These are phyloP conservation scores for Solanum habrochaites DNA, from an alignment of 257 asterid genomes.

Conservation along the genomic window DNA sequence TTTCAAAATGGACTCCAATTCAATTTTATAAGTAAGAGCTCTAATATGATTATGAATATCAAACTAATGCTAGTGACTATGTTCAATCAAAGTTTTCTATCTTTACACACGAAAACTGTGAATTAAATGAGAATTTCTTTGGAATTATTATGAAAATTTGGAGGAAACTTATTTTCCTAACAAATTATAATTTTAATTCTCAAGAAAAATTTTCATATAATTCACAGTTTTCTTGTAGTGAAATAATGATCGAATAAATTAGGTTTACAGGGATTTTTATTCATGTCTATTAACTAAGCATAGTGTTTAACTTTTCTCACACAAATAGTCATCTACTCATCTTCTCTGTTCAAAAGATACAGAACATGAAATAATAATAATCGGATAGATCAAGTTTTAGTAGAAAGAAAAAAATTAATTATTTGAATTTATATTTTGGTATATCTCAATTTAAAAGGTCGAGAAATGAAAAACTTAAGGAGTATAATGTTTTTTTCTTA, in stretches of 20 bases:
- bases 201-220: no score
- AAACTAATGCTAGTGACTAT: not conserved
- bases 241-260: not conserved
- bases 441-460: not conserved
- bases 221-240: fast-evolving
- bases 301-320: not conserved
- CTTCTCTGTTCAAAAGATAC: no score
- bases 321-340: not conserved
- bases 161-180: no score
- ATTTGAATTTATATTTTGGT: not conserved
- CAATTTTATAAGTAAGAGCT: no score
- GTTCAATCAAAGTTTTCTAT: not conserved
- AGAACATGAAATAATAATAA: no score
- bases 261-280: not conserved
- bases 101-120: not conserved
- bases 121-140: no score
- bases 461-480: not conserved
- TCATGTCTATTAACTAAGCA: no score
- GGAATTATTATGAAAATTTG: no score
- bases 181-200: no score
- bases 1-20: no score
- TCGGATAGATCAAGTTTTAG: not conserved
- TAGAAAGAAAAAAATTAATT: not conserved
- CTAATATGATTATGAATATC: no score
- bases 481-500: not conserved